Conservation (phyloP, 495 filamentous ascomycete genomes). For the Aspergillus homomorphus region DNA sequence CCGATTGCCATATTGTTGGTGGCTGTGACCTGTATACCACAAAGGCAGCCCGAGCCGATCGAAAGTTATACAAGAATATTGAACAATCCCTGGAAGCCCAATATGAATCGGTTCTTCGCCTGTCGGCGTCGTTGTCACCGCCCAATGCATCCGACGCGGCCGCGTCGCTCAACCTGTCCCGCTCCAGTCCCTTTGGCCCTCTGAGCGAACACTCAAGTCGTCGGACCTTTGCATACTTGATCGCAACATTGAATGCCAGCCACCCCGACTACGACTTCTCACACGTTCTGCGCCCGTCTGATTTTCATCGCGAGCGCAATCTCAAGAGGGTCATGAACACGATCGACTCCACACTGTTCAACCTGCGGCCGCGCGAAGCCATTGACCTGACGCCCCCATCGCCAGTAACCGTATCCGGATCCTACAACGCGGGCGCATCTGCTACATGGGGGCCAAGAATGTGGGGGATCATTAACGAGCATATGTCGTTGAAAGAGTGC, state of each 20-base stretch:
- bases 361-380: conserved; percentile 65
- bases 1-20: conserved; percentile 83
- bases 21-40: conserved; percentile 96
- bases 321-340: conserved; percentile 75
- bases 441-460: conserved; percentile 75
- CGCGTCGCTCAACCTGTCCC: conserved; percentile 66
- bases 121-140: conserved; percentile 77
- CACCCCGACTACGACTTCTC: conserved; percentile 98
- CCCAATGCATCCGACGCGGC: conserved; percentile 57
- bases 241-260: conserved; percentile 95
- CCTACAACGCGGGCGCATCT: conserved; percentile 37
- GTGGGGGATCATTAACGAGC: conserved; percentile 87
- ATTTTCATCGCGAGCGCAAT: conserved; percentile 78
- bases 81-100: conserved; percentile 83
- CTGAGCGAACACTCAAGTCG: conserved; percentile 83
- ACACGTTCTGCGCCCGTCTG: conserved; percentile 77
- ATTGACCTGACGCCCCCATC: conserved; percentile 45
- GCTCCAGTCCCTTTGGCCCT: conserved; percentile 86
- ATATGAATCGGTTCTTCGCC: conserved; percentile 78
- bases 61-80: conserved; percentile 95
- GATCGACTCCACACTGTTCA: conserved; percentile 80
- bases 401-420: conserved; percentile 41
- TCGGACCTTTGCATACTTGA: conserved; percentile 90
- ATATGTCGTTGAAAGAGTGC: conserved; percentile 87
- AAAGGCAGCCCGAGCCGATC: conserved; percentile 89